phyloP scores from a whole-genome alignment of 1,284 basidiomycete species.

The Ceratobasidium sp. region DNA sequence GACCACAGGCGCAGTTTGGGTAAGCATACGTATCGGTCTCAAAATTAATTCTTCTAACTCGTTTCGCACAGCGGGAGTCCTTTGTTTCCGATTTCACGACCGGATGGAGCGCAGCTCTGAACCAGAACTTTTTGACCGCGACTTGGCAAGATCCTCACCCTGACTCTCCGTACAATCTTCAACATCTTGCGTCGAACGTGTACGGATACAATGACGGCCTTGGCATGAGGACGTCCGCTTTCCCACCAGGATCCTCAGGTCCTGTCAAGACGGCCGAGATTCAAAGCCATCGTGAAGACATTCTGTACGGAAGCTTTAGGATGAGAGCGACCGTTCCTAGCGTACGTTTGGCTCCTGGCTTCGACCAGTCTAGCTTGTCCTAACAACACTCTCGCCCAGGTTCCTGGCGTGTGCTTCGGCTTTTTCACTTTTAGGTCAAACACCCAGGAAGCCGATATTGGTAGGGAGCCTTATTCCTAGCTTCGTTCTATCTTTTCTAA shows the following conservation, averaged over 20 bases:
- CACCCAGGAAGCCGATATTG: conserved; percentile 39
- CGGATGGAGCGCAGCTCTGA: conserved; percentile 7
- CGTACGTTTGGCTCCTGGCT: neutral
- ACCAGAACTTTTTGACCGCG: neutral
- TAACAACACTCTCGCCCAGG: conserved; percentile 11
- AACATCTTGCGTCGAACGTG: conserved; percentile 35
- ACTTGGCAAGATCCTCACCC: conserved; percentile 10
- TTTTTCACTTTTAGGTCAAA: conserved; percentile 39
- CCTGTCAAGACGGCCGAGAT: conserved; percentile 41
- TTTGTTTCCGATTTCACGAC: conserved; percentile 40
- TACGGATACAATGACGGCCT: conserved; percentile 41
- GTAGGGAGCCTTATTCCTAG: neutral
- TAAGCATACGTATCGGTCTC: conserved; percentile 21
- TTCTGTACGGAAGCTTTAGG: conserved; percentile 43
- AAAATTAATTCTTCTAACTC: neutral
- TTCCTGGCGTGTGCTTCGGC: conserved; percentile 41
- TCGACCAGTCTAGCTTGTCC: neutral
- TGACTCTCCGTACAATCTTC: conserved; percentile 17
- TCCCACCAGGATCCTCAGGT: conserved; percentile 30
- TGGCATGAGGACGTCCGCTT: conserved; percentile 42
- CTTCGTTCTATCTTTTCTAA: neutral
- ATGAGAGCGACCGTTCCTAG: conserved; percentile 43
- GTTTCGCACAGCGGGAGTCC: conserved; percentile 36
- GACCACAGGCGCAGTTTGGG: conserved; percentile 41
- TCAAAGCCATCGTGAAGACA: conserved; percentile 36